Base-by-base conservation (phyloP, 2,329 filamentous ascomycete species). In the Pseudonectria buxi region DNA sequence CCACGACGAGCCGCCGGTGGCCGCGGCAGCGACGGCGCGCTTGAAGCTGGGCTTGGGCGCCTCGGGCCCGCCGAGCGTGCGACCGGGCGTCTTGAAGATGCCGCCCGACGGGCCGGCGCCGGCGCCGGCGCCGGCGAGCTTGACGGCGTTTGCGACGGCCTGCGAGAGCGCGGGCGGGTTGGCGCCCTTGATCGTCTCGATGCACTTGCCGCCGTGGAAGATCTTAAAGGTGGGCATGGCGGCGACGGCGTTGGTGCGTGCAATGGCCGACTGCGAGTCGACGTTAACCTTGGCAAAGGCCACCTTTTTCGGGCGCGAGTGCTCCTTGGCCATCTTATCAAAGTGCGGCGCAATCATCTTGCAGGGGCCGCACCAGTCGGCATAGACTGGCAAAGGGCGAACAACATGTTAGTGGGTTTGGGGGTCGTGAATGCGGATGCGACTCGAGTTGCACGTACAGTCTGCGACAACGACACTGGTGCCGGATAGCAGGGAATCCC, bases 211-310 rank as follows among this genome's bases (percentile, higher is more conserved):
- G 56, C 77, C 78, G 65, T 86, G 83, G 71, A 87, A 89, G 62
- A 96, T 80, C 59, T 95, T 76, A 65, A 98, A 96, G 34, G 92
- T 96, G 6, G 92, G 92, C 80, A 94, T 89, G 45, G 87, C 86
- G 53, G 79, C 78, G 57, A 96, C 81, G 51, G 78, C 75, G 67
- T 95, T 86, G 48, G 79, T 71, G 54, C 79, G 73, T 10, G 88
- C 78, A 45, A 96, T 81, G 39, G 83, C 77, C 47, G 80, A 73
- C 61, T 94, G 87, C 49, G 73, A 71, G 56, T 95, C 89, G 55
- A 89, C 86, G 68, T 96, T 83, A 68, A 96, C 78, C 66, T 95
- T 96, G 56, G 79, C 81, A 59, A 96, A 98, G 30, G 86, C 84
- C 54, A 96, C 83, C 56, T 80, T 81, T 55, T 83, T 82, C 12